These are phyloP conservation scores for Gossypium ekmanianum DNA, from an alignment of 345 rosid genomes.

Conservation along the genomic window DNA sequence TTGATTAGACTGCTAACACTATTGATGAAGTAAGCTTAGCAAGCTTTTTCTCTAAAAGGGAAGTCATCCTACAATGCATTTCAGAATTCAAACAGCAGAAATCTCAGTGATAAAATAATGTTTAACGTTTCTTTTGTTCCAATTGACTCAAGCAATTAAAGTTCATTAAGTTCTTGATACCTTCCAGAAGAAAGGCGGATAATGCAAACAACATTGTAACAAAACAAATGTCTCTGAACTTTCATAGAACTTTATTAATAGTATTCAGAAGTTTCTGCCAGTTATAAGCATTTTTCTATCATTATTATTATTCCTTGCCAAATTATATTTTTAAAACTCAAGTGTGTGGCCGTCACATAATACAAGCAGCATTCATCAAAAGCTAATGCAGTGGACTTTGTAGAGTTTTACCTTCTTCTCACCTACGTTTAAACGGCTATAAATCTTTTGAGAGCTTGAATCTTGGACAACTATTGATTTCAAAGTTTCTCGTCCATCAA, in stretches of 20 bases:
- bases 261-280: background rate
- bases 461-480: background rate
- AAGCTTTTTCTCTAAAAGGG: background rate
- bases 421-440: background rate
- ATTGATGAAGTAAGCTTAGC: background rate
- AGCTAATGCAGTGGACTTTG: background rate
- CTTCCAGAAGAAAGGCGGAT: background rate
- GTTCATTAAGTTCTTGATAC: background rate
- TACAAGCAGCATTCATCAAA: background rate
- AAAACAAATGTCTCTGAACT: background rate
- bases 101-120: background rate
- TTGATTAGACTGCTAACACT: background rate
- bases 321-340: background rate
- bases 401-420: slow-evolving; percentile 8
- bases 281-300: background rate
- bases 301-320: background rate
- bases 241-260: background rate
- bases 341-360: background rate
- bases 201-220: background rate
- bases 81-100: background rate
- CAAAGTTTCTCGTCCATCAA: background rate
- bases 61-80: background rate
- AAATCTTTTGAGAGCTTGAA: background rate
- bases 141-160: background rate
- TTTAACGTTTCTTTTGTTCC: background rate